Base-by-base conservation (phyloP, 2,329 filamentous ascomycete genomes). In the Clarireedia homoeocarpa region DNA sequence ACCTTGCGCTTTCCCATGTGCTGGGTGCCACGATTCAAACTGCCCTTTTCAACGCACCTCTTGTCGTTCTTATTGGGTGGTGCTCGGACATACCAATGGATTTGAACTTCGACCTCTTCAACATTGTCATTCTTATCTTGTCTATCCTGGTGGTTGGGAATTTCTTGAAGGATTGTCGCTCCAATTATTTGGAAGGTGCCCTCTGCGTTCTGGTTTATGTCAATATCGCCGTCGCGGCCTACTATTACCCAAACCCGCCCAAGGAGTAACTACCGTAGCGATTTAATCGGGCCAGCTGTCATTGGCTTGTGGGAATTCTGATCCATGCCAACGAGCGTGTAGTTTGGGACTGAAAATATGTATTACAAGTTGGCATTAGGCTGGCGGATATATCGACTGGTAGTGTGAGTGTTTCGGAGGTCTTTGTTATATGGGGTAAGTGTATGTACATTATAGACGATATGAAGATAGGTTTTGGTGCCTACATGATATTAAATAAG, bases 71-170 rank as follows among this genome's bases (percentile, higher is more conserved):
- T 42, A 85, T 95, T 49, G 88, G 86, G 50, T 96, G 91, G 91
- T 85, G 87, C 20, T 72, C 91, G 34, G 71, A 72, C 53, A 83
- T 83, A 63, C 67, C 76, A 9, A 89, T 96, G 81, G 83, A 88
- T 61, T 76, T 96, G 48, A 85, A 90, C 68, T 96, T 96, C 69
- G 87, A 94, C 63, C 77, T 91, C 7, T 96, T 96, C 74, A 89
- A 95, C 73, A 79, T 94, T n/a, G 81, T 88, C 52, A 78, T 50
- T 45, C 75, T 96, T 7, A 83, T 96, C 56, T 77, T 96, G 24
- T 83, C 89, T 27, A 92, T 96, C 64, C 76, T 96, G 44, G 89
- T 91, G 0, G 88, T 95, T 39, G 90, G 91, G 1, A 89, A 90
- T 59, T 95, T 96, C 72, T 73, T 96, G 54, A 79, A 90, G 50